Percentiles rank a stretch among this genome's conserved stretches.
Evolutionary conservation across 2,329 filamentous ascomycete genomes (phyloP).

Genomic region (Pseudogymnoascus sp.): DNA sequence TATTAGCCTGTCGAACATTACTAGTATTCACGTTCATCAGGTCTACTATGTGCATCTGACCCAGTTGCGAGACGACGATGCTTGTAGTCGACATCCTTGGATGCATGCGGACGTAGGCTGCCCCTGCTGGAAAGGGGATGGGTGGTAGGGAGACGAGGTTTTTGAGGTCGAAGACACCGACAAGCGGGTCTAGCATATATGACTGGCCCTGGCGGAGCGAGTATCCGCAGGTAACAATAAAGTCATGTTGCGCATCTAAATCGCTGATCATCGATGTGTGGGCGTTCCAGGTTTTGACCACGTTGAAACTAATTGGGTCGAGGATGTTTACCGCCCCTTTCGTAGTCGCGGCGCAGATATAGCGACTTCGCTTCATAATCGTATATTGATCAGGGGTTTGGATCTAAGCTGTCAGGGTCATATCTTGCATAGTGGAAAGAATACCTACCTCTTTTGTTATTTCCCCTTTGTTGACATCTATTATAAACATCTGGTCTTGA

Average conservation of each 20-base stretch:
- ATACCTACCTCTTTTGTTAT: slow-evolving; percentile 56
- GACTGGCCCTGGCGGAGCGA: slow-evolving; percentile 73
- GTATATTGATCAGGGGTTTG: slow-evolving; percentile 72
- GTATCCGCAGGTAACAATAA: slow-evolving; percentile 90
- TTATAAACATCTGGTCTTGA: slow-evolving; percentile 77
- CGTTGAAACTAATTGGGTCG: slow-evolving; percentile 67
- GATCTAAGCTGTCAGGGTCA: slow-evolving; percentile 43
- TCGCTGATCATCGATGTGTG: slow-evolving; percentile 86
- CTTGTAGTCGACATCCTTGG: slow-evolving; percentile 91
- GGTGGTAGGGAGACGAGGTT: slow-evolving; percentile 81
- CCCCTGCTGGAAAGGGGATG: slow-evolving; percentile 85
- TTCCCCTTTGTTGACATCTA: slow-evolving; percentile 63
- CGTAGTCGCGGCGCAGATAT: slow-evolving; percentile 86
- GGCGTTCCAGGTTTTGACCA: slow-evolving; percentile 84
- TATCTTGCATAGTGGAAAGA: not conserved
- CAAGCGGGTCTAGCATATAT: slow-evolving; percentile 82
- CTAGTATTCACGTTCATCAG: slow-evolving; percentile 70
- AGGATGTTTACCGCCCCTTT: slow-evolving; percentile 79
- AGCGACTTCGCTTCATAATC: slow-evolving; percentile 83
- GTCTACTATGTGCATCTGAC: slow-evolving; percentile 93
- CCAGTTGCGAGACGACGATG: slow-evolving; percentile 84
- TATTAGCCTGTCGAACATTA: slow-evolving; percentile 60
- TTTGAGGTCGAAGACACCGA: slow-evolving; percentile 94
- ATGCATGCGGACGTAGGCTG: slow-evolving; percentile 93
- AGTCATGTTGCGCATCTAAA: slow-evolving; percentile 95